These are phyloP conservation scores for Cutaneotrichosporon sp. DNA, from an alignment of 1,284 basidiomycete species.

Conservation along the genomic window DNA sequence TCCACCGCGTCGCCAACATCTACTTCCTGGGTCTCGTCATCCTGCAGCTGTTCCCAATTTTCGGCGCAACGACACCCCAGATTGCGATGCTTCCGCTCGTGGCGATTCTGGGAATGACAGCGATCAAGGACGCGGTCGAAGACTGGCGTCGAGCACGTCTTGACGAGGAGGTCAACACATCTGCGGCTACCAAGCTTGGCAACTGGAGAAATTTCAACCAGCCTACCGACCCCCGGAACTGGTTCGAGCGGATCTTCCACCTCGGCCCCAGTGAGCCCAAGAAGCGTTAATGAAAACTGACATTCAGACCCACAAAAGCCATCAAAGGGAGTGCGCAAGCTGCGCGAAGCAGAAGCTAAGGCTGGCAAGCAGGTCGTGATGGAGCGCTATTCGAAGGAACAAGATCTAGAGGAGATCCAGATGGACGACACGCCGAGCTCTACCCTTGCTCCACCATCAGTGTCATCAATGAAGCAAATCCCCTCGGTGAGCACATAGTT, in stretches of 20 bases:
- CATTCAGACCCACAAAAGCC: slow-evolving; percentile 50
- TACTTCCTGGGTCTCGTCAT: slow-evolving; percentile 84
- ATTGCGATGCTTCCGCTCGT: slow-evolving; percentile 81
- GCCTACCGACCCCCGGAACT: slow-evolving; percentile 67
- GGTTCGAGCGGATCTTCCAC: slow-evolving; percentile 66
- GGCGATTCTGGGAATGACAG: slow-evolving; percentile 83
- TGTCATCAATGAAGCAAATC: slow-evolving; percentile 30
- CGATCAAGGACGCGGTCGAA: slow-evolving; percentile 90
- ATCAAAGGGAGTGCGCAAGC: slow-evolving; percentile 75
- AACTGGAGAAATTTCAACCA: slow-evolving; percentile 88
- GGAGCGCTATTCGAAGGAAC: slow-evolving; percentile 46
- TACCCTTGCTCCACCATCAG: no score
- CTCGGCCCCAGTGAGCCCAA: slow-evolving; percentile 32
- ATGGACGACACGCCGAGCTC: neutral
- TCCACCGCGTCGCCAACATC: slow-evolving; percentile 82
- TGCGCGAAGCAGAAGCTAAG: slow-evolving; percentile 72
- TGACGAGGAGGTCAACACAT: slow-evolving; percentile 64
- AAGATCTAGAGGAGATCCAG: slow-evolving; percentile 25
- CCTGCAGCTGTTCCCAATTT: slow-evolving; percentile 83
- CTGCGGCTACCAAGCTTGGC: slow-evolving; percentile 55
- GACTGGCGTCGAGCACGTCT: slow-evolving; percentile 81
- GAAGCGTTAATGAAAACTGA: neutral
- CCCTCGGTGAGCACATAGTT: slow-evolving; percentile 23
- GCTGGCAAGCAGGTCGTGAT: slow-evolving; percentile 61
- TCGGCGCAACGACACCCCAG: slow-evolving; percentile 79